These are phyloP conservation scores for Pseudogymnoascus destructans DNA, from an alignment of 2,329 filamentous ascomycete species.

Conservation along the genomic window DNA sequence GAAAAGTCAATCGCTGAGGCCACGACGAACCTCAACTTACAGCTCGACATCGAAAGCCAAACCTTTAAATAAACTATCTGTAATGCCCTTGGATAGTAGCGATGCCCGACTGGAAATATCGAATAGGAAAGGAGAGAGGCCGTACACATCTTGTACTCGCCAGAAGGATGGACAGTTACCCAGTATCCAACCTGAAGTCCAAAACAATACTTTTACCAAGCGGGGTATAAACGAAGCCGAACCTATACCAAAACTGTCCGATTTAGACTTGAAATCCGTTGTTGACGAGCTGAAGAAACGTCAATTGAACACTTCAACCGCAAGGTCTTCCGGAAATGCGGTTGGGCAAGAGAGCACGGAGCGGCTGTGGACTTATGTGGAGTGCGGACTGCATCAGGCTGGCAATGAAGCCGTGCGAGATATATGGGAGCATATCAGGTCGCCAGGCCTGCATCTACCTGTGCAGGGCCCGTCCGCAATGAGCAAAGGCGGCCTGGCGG, in stretches of 20 bases:
- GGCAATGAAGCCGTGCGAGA: neutral
- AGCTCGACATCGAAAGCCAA: neutral
- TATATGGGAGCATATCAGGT: neutral
- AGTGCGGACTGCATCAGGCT: neutral
- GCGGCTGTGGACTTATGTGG: neutral
- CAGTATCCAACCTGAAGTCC: neutral
- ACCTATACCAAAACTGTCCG: neutral
- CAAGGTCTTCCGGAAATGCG: neutral
- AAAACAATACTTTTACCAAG: neutral
- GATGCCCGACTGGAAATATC: neutral
- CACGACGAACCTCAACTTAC: neutral
- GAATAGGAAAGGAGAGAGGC: neutral
- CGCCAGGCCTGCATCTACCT: neutral
- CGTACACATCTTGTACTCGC: neutral
- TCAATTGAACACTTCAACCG: neutral
- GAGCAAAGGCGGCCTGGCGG: slow-evolving; percentile 26
- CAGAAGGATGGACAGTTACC: neutral
- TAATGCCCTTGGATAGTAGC: neutral
- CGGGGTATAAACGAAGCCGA: neutral
- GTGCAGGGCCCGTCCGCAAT: neutral
- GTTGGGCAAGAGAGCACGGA: neutral
- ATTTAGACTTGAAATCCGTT: neutral
- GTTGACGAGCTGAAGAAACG: neutral
- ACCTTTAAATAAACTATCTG: neutral
- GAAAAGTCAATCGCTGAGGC: slow-evolving; percentile 1